These are phyloP conservation scores for Cylindrotheca closterium DNA, from an alignment of 108 stramenopile species.

Conservation along the genomic window DNA sequence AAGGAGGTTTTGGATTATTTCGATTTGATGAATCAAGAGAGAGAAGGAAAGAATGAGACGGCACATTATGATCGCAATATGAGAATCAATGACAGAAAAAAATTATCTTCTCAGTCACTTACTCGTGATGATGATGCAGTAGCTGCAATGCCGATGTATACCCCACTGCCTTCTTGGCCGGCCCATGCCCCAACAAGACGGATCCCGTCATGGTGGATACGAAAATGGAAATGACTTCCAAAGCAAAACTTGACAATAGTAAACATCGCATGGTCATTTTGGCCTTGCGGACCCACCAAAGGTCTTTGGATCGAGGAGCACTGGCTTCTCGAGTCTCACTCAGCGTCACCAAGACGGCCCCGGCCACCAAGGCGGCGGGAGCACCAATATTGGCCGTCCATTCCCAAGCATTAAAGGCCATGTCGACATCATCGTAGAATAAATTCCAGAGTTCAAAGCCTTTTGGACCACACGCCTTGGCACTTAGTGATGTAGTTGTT, in stretches of 20 bases:
- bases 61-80: not conserved
- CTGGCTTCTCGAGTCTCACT: conserved; percentile 28
- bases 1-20: no score
- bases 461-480: no score
- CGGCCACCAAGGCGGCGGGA: conserved; percentile 54
- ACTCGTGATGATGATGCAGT: conserved; percentile 37
- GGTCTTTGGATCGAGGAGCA: conserved; percentile 17
- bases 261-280: conserved; percentile 41
- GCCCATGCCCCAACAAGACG: conserved; percentile 38
- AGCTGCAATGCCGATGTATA: conserved; percentile 26
- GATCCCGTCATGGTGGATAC: conserved; percentile 52
- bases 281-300: conserved; percentile 21
- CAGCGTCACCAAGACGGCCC: conserved; percentile 51
- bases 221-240: conserved; percentile 49
- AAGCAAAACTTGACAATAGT: conserved; percentile 40
- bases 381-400: conserved; percentile 39
- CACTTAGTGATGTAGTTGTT: no score
- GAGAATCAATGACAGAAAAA: conserved; percentile 12
- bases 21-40: conserved; percentile 4
- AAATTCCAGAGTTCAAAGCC: not conserved
- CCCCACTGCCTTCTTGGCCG: conserved; percentile 24
- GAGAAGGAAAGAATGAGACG: not conserved
- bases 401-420: conserved; percentile 37
- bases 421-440: conserved; percentile 19
- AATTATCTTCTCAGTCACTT: no score